Conservation (phyloP, 139 green algal species). For the Dunaliella primolecta region DNA sequence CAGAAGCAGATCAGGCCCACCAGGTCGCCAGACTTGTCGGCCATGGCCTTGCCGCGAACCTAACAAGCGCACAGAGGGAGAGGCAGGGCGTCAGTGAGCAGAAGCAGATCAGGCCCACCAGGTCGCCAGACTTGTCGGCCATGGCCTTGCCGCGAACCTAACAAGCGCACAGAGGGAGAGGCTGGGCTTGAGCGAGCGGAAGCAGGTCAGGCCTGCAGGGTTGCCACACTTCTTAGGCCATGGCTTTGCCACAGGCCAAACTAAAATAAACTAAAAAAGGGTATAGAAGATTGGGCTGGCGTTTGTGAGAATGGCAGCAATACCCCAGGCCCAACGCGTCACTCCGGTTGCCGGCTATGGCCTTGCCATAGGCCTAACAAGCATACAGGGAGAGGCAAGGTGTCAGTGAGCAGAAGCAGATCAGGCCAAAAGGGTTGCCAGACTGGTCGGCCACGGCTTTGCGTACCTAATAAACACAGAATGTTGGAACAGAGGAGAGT, state of each 20-base stretch:
- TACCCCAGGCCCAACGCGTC: too few relatives aligned
- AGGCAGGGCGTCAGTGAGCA: not conserved
- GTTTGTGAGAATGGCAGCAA: not conserved
- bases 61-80: slow-evolving; percentile 8
- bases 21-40: slow-evolving; percentile 82
- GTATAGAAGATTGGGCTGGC: not conserved
- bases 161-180: not conserved
- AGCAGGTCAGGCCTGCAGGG: slow-evolving; percentile 75
- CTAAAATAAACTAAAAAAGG: not conserved
- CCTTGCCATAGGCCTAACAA: slow-evolving; percentile 44
- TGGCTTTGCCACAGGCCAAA: slow-evolving; percentile 81
- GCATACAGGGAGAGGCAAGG: not conserved
- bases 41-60: slow-evolving; percentile 89
- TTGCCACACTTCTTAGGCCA: slow-evolving; percentile 79
- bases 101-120: slow-evolving; percentile 76
- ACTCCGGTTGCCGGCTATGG: too few relatives aligned
- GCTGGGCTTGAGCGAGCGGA: not conserved
- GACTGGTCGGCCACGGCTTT: too few relatives aligned
- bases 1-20: slow-evolving; percentile 67
- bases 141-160: slow-evolving; percentile 89
- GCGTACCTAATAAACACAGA: too few relatives aligned
- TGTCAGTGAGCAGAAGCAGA: too few relatives aligned
- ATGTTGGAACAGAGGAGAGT: too few relatives aligned
- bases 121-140: slow-evolving; percentile 77
- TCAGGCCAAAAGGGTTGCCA: too few relatives aligned